Base-by-base conservation (phyloP, 225 moss, liverwort and hornwort genomes). In the Takakia lepidozioides region DNA sequence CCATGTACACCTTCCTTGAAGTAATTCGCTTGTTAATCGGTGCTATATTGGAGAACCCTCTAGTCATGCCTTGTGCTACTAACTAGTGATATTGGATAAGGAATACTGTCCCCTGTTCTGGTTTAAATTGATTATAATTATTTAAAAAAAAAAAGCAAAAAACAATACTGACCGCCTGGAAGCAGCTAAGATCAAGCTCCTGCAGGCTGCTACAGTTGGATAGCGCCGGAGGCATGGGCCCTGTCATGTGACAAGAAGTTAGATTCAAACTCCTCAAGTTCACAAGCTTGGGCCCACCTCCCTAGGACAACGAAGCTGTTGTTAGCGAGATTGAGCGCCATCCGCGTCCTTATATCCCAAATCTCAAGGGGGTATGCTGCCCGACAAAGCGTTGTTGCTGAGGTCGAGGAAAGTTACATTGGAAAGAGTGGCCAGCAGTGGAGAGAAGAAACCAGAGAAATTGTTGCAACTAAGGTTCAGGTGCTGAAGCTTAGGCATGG, bases 381-480 rank as follows among this genome's bases (percentile, higher is more conserved):
- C 92, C 2, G 62, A 51, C 0, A 92, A 45, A 7, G 75, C 40
- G 32, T 88, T 88, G 9, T 70, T 68, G 2, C 88, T 88, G 18
- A 87, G 61, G 38, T 88, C 88, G 30, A 92, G 26, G 13, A 51
- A 29, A 3, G 49, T 27, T 18, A 92, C 49, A 20, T 56, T 64
- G 2, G 59, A 35, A 11, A 93, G 71, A 55, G 74, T 42, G 0
- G 77, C 69, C 4, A 80, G 85, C 1, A 88, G 38, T 1, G 58
- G 63, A n/a, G n/a, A n/a, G n/a, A n/a, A n/a, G n/a, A n/a, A n/a
- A 3, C 70, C 70, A 0, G 57, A 54, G 36, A 80, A 64, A 14
- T 46, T 45, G 46, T 80, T 80, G 0, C 67, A 61, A 27, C 61
- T 63, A 1, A 75, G 40, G 36, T 55, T 51, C 25, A 80, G 0